phyloP scores from a whole-genome alignment of 73 alveolate genomes.

The Loxodes magnus region DNA sequence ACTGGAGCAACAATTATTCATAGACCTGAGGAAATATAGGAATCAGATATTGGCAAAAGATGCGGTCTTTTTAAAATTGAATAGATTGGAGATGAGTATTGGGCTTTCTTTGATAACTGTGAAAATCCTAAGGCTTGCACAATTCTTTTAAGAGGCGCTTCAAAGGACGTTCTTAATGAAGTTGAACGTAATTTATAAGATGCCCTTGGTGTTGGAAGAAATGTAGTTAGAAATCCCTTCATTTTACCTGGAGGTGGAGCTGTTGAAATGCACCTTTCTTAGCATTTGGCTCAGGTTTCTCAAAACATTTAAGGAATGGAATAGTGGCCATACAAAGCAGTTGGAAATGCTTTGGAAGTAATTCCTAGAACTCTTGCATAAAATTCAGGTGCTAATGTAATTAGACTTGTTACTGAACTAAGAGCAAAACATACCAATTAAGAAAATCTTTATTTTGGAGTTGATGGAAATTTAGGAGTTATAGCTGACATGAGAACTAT shows the following conservation, averaged over 20 bases:
- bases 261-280: conserved; percentile 90
- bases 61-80: conserved; percentile 89
- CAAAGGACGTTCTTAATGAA: conserved; percentile 95
- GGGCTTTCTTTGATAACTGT: conserved; percentile 84
- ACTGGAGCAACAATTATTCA: too few species aligned
- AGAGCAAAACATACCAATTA: conserved; percentile 85
- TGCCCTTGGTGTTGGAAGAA: conserved; percentile 90
- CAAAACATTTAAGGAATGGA: conserved; percentile 78
- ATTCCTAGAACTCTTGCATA: too few species aligned
- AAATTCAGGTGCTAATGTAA: conserved; percentile 94
- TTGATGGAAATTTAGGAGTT: conserved; percentile 90
- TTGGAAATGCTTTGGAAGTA: conserved; percentile 94
- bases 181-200: conserved; percentile 90
- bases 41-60: conserved; percentile 75
- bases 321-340: conserved; percentile 92
- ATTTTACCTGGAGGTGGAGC: conserved; percentile 99
- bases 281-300: conserved; percentile 70
- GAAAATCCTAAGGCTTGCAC: conserved; percentile 96
- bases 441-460: conserved; percentile 64
- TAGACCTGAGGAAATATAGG: conserved; percentile 92
- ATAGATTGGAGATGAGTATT: conserved; percentile 93
- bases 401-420: conserved; percentile 87
- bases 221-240: conserved; percentile 83
- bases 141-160: conserved; percentile 94
- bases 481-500: conserved; percentile 77